These are phyloP conservation scores for Chaetomium tenue DNA, from an alignment of 495 filamentous ascomycete species.

Conservation along the genomic window DNA sequence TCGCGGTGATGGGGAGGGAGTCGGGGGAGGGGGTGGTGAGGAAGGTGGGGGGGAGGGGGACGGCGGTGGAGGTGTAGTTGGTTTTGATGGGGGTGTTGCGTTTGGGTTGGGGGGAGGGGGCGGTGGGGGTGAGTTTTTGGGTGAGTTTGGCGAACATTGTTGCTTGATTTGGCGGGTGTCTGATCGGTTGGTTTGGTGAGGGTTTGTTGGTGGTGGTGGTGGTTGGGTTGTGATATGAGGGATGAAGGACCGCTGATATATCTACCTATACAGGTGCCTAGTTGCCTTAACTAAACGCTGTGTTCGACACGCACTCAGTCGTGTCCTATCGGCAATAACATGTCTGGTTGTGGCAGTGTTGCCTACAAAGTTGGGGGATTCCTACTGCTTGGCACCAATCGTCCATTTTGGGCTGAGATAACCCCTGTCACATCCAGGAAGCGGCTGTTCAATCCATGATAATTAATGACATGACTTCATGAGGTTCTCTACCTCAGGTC, in stretches of 20 bases:
- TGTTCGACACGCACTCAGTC: background rate
- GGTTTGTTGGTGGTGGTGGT: background rate
- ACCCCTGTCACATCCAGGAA: background rate
- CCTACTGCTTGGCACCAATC: background rate
- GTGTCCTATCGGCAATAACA: background rate
- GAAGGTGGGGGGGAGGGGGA: constrained; percentile 36
- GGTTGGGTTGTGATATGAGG: background rate
- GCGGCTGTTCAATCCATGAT: background rate
- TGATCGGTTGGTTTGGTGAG: constrained; percentile 6
- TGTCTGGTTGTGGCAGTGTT: background rate
- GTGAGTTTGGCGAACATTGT: constrained; percentile 16
- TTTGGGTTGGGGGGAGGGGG: background rate
- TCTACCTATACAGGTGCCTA: too few species aligned
- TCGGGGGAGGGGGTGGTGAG: constrained; percentile 28
- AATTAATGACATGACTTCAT: too few species aligned
- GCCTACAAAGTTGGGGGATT: background rate
- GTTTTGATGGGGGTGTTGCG: constrained; percentile 16
- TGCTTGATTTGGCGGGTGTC: background rate
- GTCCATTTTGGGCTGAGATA: background rate
- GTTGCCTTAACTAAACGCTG: too few species aligned
- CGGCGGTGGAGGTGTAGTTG: constrained; percentile 35
- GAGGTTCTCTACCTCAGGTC: background rate
- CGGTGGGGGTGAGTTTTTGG: background rate
- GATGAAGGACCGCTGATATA: background rate
- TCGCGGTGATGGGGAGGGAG: constrained; percentile 30